Evolutionary conservation across 768 basidiomycete species (phyloP), one percentile per base, ranked within the genome.

Genomic region (Boletus reticulatus): DNA sequence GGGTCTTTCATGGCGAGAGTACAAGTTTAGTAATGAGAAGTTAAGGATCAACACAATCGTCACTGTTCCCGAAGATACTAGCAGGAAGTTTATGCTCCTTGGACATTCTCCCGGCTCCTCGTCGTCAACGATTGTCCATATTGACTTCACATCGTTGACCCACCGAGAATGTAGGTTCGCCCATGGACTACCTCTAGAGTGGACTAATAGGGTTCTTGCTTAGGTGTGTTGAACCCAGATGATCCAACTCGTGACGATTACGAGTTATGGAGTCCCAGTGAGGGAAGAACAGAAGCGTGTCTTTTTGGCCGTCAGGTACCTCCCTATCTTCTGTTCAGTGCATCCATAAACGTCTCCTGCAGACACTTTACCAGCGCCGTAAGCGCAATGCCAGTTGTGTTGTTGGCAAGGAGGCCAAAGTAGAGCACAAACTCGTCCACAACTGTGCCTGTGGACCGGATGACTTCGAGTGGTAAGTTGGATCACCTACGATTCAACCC

Each of bases 241-340:
- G 75, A 97, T 64, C 87, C 94, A 8, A 80, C 79, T 17, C 75
- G 87, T 38, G 95, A 98, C 66, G 97, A 99, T 73, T 98, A 98
- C 67, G 95, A 98, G 68, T 74, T 97, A 2, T 98, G 97, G 97
- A 94, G 89, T 67, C 97, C 96, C 0, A 92, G 90, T 55, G 89
- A 95, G 66, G 86, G 85, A 44, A 84, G 97, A n/a, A 75, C 81
- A 34, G 94, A 98, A 66, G 76, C 77, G 9, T 99, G 97, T 72
- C 74, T 98, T 27, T 99, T 98, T 61, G 97, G 97, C 20, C 82
- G 89, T 55, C 90, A 92, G 81, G 93, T 92, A 49, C 39, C 74
- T 56, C 7, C 14, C 27, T 20, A 4, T 20, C 20, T 19, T 34
- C 10, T 36, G n/a, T 48, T 20, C 36, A 19, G 17, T 55, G 43